Evolutionary conservation across 805 yeast species (phyloP).

Genomic region (Ascoidea rubescens): DNA sequence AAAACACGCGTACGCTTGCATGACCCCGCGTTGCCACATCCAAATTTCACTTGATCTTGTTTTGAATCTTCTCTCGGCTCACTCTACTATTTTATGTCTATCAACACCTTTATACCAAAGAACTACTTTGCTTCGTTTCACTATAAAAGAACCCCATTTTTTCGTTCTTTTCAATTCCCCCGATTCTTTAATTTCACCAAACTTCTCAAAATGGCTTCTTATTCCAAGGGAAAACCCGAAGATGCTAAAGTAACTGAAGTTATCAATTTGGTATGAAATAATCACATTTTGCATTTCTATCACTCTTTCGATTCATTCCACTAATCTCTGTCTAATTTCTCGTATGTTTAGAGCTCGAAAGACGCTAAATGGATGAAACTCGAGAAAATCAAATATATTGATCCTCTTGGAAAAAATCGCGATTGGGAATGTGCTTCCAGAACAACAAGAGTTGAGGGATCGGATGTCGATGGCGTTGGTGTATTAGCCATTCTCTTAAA

Average conservation of each 20-base stretch:
- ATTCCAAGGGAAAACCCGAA: conserved; percentile 9
- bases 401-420: conserved; percentile 54
- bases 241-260: conserved; percentile 17
- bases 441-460: conserved; percentile 49
- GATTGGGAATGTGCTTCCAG: conserved; percentile 90
- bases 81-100: no score
- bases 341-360: conserved; percentile 12
- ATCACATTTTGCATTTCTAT: neutral
- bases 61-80: no score
- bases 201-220: no score
- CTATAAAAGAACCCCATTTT: no score
- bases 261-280: conserved; percentile 17
- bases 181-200: no score
- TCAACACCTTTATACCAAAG: no score
- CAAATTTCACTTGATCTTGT: no score
- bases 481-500: conserved; percentile 58
- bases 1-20: no score
- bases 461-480: conserved; percentile 81
- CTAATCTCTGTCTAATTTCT: no score
- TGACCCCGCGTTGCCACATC: no score
- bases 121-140: no score
- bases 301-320: neutral
- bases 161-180: no score
- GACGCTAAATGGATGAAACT: conserved; percentile 59
- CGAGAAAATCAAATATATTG: conserved; percentile 52